phyloP scores from a whole-genome alignment of 2,329 filamentous ascomycete species.

The Fusarium neocosmosporiellum region DNA sequence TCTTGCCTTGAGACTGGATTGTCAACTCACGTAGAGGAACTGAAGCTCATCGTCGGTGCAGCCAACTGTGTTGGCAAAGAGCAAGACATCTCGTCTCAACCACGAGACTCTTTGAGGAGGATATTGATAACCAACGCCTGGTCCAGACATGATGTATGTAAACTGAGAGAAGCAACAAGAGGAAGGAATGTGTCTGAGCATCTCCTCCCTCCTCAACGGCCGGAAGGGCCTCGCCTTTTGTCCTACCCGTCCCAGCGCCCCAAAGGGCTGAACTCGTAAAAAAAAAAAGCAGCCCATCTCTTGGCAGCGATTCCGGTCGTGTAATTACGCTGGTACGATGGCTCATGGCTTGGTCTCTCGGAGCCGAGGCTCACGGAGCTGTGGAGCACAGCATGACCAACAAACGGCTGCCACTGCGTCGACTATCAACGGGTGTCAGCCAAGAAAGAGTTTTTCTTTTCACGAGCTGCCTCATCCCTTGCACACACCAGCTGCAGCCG shows the following conservation, averaged over 20 bases:
- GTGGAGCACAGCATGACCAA: background rate
- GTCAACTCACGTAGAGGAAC: constrained; percentile 80
- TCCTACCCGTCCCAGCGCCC: background rate
- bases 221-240: background rate
- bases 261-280: background rate
- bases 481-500: background rate
- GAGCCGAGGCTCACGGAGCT: constrained; percentile 1
- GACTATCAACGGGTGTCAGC: background rate
- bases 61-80: constrained; percentile 93
- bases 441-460: background rate
- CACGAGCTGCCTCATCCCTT: background rate
- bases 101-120: constrained; percentile 81
- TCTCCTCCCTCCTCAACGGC: background rate
- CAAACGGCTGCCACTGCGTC: background rate
- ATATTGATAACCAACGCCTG: constrained; percentile 81
- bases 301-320: background rate
- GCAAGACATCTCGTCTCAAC: constrained; percentile 87
- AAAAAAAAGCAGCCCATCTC: background rate
- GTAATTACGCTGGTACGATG: background rate
- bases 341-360: background rate
- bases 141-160: constrained; percentile 52
- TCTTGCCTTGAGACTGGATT: background rate
- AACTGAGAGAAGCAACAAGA: background rate
- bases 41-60: constrained; percentile 88
- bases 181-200: background rate